Conservation (phyloP, 1,284 basidiomycete genomes). For the Apiotrichum porosum region DNA sequence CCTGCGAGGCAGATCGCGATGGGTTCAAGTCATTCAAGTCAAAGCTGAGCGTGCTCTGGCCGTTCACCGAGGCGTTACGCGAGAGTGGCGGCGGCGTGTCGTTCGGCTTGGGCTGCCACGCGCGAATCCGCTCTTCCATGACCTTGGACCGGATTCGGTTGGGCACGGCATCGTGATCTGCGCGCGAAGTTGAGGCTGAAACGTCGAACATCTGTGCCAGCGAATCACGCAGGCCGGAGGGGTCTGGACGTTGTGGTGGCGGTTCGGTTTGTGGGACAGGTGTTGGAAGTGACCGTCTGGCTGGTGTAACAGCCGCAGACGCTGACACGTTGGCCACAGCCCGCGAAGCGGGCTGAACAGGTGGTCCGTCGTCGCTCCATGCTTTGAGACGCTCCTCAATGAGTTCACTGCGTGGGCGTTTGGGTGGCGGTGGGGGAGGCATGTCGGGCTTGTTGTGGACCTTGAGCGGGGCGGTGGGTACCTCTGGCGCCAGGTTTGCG, state of each 20-base stretch:
- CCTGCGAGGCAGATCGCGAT: conserved; percentile 43
- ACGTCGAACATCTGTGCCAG: conserved; percentile 34
- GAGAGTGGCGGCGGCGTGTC: conserved; percentile 2
- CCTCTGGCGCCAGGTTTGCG: too few species aligned
- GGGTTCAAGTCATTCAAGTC: conserved; percentile 45
- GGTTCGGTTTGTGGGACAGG: too few species aligned
- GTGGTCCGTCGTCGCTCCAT: background rate
- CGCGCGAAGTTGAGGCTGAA: background rate
- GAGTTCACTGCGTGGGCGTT: background rate
- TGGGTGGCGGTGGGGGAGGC: conserved; percentile 6
- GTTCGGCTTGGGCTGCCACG: conserved; percentile 30
- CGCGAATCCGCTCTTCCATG: conserved; percentile 25
- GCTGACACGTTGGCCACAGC: background rate
- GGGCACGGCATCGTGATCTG: background rate
- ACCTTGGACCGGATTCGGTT: background rate
- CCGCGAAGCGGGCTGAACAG: background rate
- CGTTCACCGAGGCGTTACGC: background rate
- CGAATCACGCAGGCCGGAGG: conserved; percentile 26
- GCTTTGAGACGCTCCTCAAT: conserved; percentile 1
- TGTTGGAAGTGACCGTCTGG: too few species aligned
- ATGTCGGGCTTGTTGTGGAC: background rate
- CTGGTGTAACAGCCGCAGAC: too few species aligned
- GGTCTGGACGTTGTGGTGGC: too few species aligned
- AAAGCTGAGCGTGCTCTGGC: conserved; percentile 31
- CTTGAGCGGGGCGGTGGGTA: background rate